Percentiles rank a stretch among this genome's conserved stretches.
These are phyloP conservation scores for Epithemia pelagica DNA, from an alignment of 108 stramenopile species.

Conservation along the genomic window DNA sequence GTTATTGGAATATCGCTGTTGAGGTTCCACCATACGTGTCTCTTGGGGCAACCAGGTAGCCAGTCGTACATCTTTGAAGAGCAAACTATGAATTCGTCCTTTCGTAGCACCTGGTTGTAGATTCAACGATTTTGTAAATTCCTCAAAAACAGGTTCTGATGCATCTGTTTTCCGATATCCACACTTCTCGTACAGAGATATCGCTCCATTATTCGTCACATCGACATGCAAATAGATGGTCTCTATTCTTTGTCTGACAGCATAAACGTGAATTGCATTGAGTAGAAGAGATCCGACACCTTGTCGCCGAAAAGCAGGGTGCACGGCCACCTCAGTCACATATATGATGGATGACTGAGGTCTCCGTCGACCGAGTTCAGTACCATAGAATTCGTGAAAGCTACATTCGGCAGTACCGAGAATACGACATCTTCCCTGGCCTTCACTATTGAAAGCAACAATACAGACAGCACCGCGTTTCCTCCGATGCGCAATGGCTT, in stretches of 20 bases:
- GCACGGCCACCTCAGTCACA: conserved; percentile 80
- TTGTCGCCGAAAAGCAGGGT: conserved; percentile 41
- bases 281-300: conserved; percentile 57
- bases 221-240: conserved; percentile 82
- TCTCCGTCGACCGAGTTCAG: conserved; percentile 48
- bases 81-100: conserved; percentile 55
- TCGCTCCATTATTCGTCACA: conserved; percentile 57
- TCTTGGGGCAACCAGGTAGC: conserved; percentile 56
- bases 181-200: conserved; percentile 50
- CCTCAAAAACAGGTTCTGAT: conserved; percentile 32
- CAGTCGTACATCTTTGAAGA: conserved; percentile 45
- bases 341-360: conserved; percentile 57
- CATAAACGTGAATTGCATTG: conserved; percentile 25
- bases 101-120: conserved; percentile 66
- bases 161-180: conserved; percentile 33
- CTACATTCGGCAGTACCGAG: conserved; percentile 78
- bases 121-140: conserved; percentile 74
- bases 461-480: conserved; percentile 60
- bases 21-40: too few species aligned
- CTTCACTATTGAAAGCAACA: conserved; percentile 39
- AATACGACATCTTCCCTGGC: conserved; percentile 16
- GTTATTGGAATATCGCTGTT: too few species aligned
- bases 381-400: conserved; percentile 73
- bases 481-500: conserved; percentile 52
- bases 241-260: conserved; percentile 54